Evolutionary conservation across 441 rosid species (phyloP), one percentile per base, ranked within the genome.

Genomic region (Populus hybrid): DNA sequence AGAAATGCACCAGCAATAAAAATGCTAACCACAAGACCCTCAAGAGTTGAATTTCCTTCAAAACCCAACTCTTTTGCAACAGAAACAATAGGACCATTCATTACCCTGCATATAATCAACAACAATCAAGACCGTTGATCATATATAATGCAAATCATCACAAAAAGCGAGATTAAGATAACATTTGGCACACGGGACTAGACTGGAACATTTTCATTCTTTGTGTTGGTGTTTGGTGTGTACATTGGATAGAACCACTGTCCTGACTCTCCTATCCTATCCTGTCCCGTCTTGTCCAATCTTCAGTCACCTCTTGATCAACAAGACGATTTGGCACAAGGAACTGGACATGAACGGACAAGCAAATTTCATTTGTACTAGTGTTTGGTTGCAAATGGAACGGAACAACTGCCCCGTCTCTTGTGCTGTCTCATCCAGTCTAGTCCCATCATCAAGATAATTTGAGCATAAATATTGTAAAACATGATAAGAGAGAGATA

Each of bases 21-120:
- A 50, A 93, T 89, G 89, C 97, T 93, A 50, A 93, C 95, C 63
- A 91, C 94, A 76, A 93, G 87, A 69, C 97, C 95, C 81, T 91
- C 94, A 26, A 91, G 87, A 76, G 88, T 86, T 10, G 90, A 72
- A 72, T 90, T 84, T 42, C 95, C 94, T 83, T 91, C 92, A 69
- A 93, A 91, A n/a, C 93, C 93, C 75, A 93, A 90, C 71, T 89
- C 94, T 71, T 86, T 82, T 28, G 95, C 97, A 63, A 93, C 82
- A 23, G 97, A 91, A 53, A 87, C 82, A 59, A 91, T 86, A 9
- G 97, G 95, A 3, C 97, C 97, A 73, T 93, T 93, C 97, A 93
- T 91, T 64, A 93, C 90, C 56, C 95, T 93, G 89, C 82, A 75
- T 7, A 80, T 68, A 36, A 76, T 33, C 68, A 71, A 50, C 42